phyloP scores from a whole-genome alignment of 345 rosid genomes.

The Lumnitzera littorea region DNA sequence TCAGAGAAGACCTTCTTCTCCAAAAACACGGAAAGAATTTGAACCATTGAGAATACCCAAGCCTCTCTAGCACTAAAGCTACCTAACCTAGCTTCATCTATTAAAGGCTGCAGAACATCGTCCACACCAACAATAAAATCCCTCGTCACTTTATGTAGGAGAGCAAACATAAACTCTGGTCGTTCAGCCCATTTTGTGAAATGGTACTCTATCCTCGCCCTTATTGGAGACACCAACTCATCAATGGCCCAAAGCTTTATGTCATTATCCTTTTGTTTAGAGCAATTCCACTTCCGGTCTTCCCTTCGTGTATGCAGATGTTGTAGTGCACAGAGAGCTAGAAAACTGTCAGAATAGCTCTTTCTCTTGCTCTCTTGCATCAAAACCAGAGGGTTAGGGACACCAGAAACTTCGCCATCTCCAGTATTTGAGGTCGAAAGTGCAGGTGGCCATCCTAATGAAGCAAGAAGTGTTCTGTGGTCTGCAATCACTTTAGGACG shows the following conservation, averaged over 20 bases:
- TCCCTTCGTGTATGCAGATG: conserved; percentile 46
- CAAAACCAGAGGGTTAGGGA: conserved; percentile 54
- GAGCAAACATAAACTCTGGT: conserved; percentile 69
- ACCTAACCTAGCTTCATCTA: conserved; percentile 54
- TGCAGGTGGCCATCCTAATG: conserved; percentile 83
- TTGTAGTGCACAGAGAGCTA: conserved; percentile 67
- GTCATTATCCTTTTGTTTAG: conserved; percentile 10
- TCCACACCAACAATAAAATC: conserved; percentile 61
- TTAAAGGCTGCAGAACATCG: conserved; percentile 71
- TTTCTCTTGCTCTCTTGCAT: conserved; percentile 49
- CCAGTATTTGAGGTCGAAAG: conserved; percentile 32
- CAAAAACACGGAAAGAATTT: conserved; percentile 53
- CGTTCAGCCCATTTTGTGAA: conserved; percentile 62
- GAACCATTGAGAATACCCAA: conserved; percentile 77
- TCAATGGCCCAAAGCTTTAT: conserved; percentile 57
- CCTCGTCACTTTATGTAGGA: conserved; percentile 48
- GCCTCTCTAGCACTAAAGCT: conserved; percentile 73
- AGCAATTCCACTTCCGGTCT: conserved; percentile 25
- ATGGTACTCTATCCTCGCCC: conserved; percentile 69
- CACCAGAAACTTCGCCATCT: conserved; percentile 20
- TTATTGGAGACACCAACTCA: conserved; percentile 64
- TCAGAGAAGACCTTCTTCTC: conserved; percentile 40
- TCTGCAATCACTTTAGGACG: conserved; percentile 61
- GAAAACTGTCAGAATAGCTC: conserved; percentile 50
- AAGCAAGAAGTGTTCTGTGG: conserved; percentile 63